Percentiles rank a stretch among this genome's conserved stretches.
Evolutionary conservation across 108 stramenopile species (phyloP).

Genomic region (Craspedostauros australis): DNA sequence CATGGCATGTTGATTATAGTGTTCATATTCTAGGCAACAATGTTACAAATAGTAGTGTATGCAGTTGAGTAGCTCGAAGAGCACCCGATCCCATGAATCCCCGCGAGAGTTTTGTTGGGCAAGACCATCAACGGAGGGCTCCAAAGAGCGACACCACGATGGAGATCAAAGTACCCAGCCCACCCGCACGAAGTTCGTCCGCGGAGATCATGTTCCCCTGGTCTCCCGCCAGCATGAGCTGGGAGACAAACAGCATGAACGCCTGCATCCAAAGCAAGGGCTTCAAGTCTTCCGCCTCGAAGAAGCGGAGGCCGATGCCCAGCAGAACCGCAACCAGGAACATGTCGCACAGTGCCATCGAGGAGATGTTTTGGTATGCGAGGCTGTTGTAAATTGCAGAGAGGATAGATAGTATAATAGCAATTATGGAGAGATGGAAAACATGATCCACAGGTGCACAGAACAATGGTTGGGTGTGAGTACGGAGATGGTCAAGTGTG

Average conservation of each 20-base stretch:
- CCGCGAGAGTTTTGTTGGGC: too few species aligned
- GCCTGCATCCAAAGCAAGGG: neutral
- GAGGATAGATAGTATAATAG: too few species aligned
- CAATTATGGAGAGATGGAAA: too few species aligned
- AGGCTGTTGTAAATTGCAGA: neutral
- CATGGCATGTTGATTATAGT: too few species aligned
- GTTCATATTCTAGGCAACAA: too few species aligned
- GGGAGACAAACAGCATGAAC: neutral
- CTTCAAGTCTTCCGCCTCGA: conserved; percentile 4
- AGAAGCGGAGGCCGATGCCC: conserved; percentile 1
- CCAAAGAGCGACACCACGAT: conserved; percentile 1
- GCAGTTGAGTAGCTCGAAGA: too few species aligned
- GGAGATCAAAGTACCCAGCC: conserved; percentile 7
- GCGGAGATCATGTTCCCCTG: conserved; percentile 4
- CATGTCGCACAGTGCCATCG: conserved; percentile 6
- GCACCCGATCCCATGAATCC: too few species aligned
- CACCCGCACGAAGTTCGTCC: conserved; percentile 2
- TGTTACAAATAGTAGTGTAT: too few species aligned
- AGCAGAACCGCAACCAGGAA: conserved; percentile 1
- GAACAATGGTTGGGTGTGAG: neutral
- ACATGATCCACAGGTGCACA: neutral
- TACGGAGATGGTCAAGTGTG: too few species aligned
- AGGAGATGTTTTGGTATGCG: conserved; percentile 1
- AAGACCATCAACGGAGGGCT: too few species aligned
- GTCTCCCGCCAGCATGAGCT: conserved; percentile 7